These are phyloP conservation scores for Pythium periplocum DNA, from an alignment of 352 stramenopile genomes.

Conservation along the genomic window DNA sequence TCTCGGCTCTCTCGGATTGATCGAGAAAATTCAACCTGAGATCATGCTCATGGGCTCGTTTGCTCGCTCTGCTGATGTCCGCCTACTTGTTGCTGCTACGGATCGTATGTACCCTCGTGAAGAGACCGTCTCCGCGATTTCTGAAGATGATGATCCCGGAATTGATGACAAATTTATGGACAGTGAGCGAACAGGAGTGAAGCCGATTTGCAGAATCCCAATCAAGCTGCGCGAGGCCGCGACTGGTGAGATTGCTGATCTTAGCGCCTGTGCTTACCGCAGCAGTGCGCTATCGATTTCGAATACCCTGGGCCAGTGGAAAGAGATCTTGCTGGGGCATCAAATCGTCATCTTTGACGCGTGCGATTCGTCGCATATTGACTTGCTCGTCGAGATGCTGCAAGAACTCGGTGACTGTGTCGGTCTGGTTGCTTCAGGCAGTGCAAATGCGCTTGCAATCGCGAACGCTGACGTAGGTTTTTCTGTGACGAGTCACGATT, in stretches of 20 bases:
- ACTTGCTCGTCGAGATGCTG: slow-evolving; percentile 43
- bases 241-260: slow-evolving; percentile 25
- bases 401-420: slow-evolving; percentile 51
- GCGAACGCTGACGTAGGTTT: slow-evolving; percentile 44
- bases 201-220: slow-evolving; percentile 28
- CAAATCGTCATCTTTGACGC: slow-evolving; percentile 43
- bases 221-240: slow-evolving; percentile 32
- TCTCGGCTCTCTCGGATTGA: slow-evolving; percentile 37
- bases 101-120: slow-evolving; percentile 8
- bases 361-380: slow-evolving; percentile 31
- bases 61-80: slow-evolving; percentile 30
- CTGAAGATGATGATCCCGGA: slow-evolving; percentile 13
- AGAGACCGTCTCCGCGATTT: neutral
- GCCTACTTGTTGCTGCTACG: slow-evolving; percentile 26
- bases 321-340: slow-evolving; percentile 33
- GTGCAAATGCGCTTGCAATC: slow-evolving; percentile 37
- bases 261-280: slow-evolving; percentile 31
- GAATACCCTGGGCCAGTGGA: slow-evolving; percentile 49
- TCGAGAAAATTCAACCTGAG: slow-evolving; percentile 51
- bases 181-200: slow-evolving; percentile 9
- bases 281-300: slow-evolving; percentile 40
- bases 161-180: slow-evolving; percentile 10
- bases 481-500: slow-evolving; percentile 30
- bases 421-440: slow-evolving; percentile 34
- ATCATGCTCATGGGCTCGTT: slow-evolving; percentile 44